Base-by-base conservation (phyloP, 2,329 filamentous ascomycete genomes). In the Hypoxylon sp. region DNA sequence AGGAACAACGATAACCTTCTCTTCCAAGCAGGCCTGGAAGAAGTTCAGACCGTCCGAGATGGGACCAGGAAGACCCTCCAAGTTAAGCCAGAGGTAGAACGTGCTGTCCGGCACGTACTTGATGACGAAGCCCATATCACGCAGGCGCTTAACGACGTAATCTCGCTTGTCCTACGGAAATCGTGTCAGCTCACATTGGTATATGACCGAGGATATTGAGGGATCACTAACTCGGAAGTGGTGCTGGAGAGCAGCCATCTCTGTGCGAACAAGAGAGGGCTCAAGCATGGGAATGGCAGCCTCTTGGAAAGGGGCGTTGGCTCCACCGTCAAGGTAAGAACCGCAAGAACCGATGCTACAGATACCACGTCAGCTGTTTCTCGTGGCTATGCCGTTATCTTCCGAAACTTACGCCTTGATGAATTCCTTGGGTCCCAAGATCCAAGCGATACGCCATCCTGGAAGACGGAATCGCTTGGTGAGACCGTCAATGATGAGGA, bases 381-480 rank as follows among this genome's bases (percentile, higher is more conserved):
- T 53, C 21, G 4, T 24, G 52, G 29, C 19, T 47, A 51, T 29
- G 56, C n/a, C 21, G 31, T 3, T 3, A 50, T n/a, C 13, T 32
- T 17, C 10, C 29, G 7, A 21, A 1, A 82, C 85, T 72, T 72
- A 87, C 85, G 95, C 94, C 80, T 93, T 91, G 83, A 98, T 93
- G 81, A 97, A 98, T 76, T 97, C 94, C 85, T 97, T 98, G 72
- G 95, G 95, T 1, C 95, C 95, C 61, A 98, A 80, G 73, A 98
- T 94, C 95, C 95, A 98, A 6, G 95, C 94, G 47, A 98, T 94
- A 79, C 95, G 92, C 94, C 95, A 98, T 68, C 95, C 95, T 1
- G 95, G 95, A 32, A 98, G 89, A 73, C 95, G 91, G 88, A 98
- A 98, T 69, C 95, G 92, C 87, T 98, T 98, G 74, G 95, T 98